A percentile compares a stretch with the other conserved stretches of the same genome.
These are phyloP conservation scores for Stemphylium beticola DNA, from an alignment of 2,329 filamentous ascomycete genomes.

Conservation along the genomic window DNA sequence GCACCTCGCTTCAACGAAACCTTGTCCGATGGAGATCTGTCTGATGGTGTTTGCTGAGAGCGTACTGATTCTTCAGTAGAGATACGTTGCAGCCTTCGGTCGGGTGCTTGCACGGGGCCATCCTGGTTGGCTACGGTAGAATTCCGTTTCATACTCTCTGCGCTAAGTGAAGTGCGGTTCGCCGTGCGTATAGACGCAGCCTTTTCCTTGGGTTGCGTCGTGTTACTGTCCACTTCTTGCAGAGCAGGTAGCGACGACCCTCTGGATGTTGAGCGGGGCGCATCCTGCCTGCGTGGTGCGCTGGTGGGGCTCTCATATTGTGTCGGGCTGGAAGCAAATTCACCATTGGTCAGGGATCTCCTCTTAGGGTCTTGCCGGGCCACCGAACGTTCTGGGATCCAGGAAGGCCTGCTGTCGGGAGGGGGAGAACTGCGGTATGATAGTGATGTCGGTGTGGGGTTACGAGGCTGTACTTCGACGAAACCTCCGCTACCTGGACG, in stretches of 20 bases:
- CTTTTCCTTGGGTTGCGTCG: constrained; percentile 11
- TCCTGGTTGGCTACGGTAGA: constrained; percentile 28
- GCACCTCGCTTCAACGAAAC: constrained; percentile 38
- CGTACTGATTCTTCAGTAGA: constrained; percentile 32
- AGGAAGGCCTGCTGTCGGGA: constrained; percentile 28
- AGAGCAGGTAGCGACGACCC: constrained; percentile 36
- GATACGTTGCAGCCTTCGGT: constrained; percentile 29
- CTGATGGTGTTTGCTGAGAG: constrained; percentile 22
- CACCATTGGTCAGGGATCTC: constrained; percentile 17
- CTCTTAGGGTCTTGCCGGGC: constrained; percentile 28
- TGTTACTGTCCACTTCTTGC: constrained; percentile 34
- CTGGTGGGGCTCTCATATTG: constrained; percentile 15
- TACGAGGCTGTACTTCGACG: constrained; percentile 37
- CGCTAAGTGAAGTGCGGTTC: constrained; percentile 17
- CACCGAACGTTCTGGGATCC: constrained; percentile 26
- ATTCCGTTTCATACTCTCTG: constrained; percentile 24
- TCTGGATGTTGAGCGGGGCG: constrained; percentile 29
- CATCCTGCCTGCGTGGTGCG: constrained; percentile 28
- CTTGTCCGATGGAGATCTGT: constrained; percentile 36
- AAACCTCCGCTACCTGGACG: constrained; percentile 30
- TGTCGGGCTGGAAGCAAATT: constrained; percentile 4
- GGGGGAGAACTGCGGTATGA: constrained; percentile 35
- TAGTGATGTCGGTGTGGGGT: constrained; percentile 28
- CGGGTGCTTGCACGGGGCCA: constrained; percentile 18
- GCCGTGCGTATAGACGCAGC: constrained; percentile 8